Base-by-base conservation (phyloP, 1,284 basidiomycete species). In the Cryptococcus sp. region DNA sequence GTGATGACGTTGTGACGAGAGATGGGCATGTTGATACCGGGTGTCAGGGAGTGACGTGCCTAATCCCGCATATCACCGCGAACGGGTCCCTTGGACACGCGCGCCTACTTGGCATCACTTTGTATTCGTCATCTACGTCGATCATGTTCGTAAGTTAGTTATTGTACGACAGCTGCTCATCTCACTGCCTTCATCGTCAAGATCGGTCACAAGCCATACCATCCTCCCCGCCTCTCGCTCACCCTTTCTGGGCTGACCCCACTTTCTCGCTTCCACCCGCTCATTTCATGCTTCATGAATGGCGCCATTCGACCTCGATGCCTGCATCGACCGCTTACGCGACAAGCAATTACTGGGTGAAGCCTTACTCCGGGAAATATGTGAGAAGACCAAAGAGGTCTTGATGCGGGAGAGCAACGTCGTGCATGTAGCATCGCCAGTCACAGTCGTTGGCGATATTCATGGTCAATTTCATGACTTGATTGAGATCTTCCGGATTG, bases 331-430 rank as follows among this genome's bases (percentile, higher is more conserved):
- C 72, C 90, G 92, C 72, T 83, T 96, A 57, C 85, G 93, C 39
- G 84, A 87, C 59, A 97, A 97, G 82, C 92, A 95, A 71, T 85
- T 97, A 15, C 83, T 97, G 5, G 93, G 93, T 69, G 93, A 97
- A 80, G 88, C 90, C 2, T 83, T 96, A 22, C 78, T 97, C 51
- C 87, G 93, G 57, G 93, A 97, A 82, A 95, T 97, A 83, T 97
- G 93, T 83, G 93, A 95, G 73, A 96, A 96, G 81, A 95, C 93
- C 30, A 97, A 97, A 76, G 94, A 97, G 77, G 91, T 99, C 1
- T 86, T 99, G 60, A 99, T 99, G 96, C 84, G 92, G 65, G 96
- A 99, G 82, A 93, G 90, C 64, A 99, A 99, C 74, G 96, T 99
- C 58, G 93, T 99, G 15, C 96, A 99, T 74, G 91, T 99, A 68